Conservation (phyloP, 306 rosid species). For the Hippophae tibetana region DNA sequence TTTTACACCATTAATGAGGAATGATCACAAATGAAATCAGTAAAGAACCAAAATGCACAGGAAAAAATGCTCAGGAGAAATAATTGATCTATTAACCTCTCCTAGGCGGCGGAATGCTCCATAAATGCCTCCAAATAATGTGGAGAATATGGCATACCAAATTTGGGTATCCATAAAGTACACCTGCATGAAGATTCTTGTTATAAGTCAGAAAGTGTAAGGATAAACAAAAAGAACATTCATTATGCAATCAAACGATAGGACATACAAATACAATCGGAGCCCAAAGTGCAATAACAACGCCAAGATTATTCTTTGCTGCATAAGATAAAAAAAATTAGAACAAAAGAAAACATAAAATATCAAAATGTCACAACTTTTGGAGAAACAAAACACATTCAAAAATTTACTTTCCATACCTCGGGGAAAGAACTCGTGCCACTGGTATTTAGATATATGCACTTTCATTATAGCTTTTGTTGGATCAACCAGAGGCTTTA, state of each 20-base stretch:
- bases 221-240: not conserved
- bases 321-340: constrained; percentile 29
- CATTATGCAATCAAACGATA: constrained; percentile 1
- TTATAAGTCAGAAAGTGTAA: not conserved
- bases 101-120: constrained; percentile 98
- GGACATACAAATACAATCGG: constrained; percentile 84
- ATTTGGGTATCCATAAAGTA: constrained; percentile 97
- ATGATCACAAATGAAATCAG: not conserved
- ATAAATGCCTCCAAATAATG: constrained; percentile 91
- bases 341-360: constrained; percentile 10
- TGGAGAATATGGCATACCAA: constrained; percentile 97
- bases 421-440: constrained; percentile 97
- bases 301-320: constrained; percentile 93
- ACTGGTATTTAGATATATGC: constrained; percentile 53
- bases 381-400: no score
- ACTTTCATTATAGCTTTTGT: constrained; percentile 81
- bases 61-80: not conserved
- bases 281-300: constrained; percentile 93
- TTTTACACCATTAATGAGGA: not conserved
- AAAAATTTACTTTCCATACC: constrained; percentile 29
- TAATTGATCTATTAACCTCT: constrained; percentile 48
- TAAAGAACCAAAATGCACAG: constrained; percentile 1
- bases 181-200: constrained; percentile 37
- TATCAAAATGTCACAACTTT: not conserved
- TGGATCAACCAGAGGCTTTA: constrained; percentile 84